A percentile compares a stretch with the other conserved stretches of the same genome.
These are phyloP conservation scores for Microdochium nivale DNA, from an alignment of 2,329 filamentous ascomycete species.

Conservation along the genomic window DNA sequence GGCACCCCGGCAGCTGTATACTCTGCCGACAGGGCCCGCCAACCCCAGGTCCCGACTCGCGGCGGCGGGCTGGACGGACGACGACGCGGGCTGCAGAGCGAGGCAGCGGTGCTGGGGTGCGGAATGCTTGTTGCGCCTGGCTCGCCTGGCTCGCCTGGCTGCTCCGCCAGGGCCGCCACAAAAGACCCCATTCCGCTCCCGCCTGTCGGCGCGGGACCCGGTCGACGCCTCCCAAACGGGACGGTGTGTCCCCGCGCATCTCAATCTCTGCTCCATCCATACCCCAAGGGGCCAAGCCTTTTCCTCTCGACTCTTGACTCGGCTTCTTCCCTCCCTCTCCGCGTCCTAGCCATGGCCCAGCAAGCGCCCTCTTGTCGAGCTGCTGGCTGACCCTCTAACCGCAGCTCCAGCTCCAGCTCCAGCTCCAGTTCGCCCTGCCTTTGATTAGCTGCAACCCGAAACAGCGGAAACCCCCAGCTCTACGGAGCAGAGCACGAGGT, in stretches of 20 bases:
- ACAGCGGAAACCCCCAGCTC: background rate
- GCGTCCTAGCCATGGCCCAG: too few species aligned
- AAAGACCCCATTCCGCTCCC: background rate
- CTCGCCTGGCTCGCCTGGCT: background rate
- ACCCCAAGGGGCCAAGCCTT: background rate
- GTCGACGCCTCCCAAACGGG: background rate
- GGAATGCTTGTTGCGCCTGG: background rate
- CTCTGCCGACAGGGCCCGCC: background rate
- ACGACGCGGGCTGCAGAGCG: background rate
- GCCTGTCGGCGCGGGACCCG: background rate
- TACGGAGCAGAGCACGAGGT: too few species aligned
- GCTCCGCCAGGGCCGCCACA: background rate
- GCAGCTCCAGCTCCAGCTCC: too few species aligned
- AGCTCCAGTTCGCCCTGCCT: too few species aligned
- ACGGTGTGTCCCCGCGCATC: background rate
- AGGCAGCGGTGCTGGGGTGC: background rate
- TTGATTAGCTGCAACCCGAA: too few species aligned
- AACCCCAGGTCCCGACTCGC: background rate
- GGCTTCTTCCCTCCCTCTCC: background rate
- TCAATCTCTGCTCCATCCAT: background rate
- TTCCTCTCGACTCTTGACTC: background rate
- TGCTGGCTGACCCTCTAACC: too few species aligned
- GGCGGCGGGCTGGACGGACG: too few species aligned
- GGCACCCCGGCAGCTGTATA: background rate
- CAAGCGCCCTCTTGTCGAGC: too few species aligned